Evolutionary conservation across 2,329 filamentous ascomycete genomes (phyloP).

Genomic region (Fusarium buxicola): DNA sequence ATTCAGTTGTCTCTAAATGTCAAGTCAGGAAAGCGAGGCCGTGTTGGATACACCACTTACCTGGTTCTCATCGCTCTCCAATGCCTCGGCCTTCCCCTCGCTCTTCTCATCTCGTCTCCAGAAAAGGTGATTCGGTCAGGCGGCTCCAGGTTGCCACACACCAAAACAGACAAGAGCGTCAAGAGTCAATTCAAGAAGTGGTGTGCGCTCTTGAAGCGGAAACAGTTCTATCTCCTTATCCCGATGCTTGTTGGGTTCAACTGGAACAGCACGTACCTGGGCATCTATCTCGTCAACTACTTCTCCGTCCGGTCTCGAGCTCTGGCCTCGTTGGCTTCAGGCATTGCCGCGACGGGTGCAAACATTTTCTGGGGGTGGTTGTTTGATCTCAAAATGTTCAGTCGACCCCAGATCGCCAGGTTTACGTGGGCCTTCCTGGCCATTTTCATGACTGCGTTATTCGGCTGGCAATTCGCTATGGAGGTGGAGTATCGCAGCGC

Average conservation of each 20-base stretch:
- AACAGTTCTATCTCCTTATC: slow-evolving; percentile 60
- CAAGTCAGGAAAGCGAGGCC: slow-evolving; percentile 50
- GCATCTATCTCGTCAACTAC: slow-evolving; percentile 64
- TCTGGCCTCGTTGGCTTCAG: slow-evolving; percentile 58
- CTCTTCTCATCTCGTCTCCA: slow-evolving; percentile 37
- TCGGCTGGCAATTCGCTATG: slow-evolving; percentile 62
- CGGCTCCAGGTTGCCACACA: slow-evolving; percentile 29
- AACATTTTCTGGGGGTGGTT: slow-evolving; percentile 64
- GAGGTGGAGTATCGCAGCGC: slow-evolving; percentile 58
- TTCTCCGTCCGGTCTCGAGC: slow-evolving; percentile 63
- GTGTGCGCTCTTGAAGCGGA: slow-evolving; percentile 54
- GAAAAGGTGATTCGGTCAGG: slow-evolving; percentile 42
- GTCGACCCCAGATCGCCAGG: slow-evolving; percentile 56
- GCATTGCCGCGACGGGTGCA: slow-evolving; percentile 57
- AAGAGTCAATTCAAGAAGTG: slow-evolving; percentile 32
- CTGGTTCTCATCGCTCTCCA: slow-evolving; percentile 43
- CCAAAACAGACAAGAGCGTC: slow-evolving; percentile 26
- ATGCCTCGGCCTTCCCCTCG: slow-evolving; percentile 42
- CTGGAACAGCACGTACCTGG: slow-evolving; percentile 63
- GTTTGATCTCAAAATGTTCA: slow-evolving; percentile 57
- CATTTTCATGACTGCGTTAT: slow-evolving; percentile 55
- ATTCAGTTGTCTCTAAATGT: slow-evolving; percentile 64
- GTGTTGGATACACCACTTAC: slow-evolving; percentile 42
- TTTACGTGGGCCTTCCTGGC: slow-evolving; percentile 57
- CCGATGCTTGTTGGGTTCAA: slow-evolving; percentile 62